A percentile compares a stretch with the other conserved stretches of the same genome.
Conservation (phyloP, 495 filamentous ascomycete species). For the Lindgomyces ingoldianus region DNA sequence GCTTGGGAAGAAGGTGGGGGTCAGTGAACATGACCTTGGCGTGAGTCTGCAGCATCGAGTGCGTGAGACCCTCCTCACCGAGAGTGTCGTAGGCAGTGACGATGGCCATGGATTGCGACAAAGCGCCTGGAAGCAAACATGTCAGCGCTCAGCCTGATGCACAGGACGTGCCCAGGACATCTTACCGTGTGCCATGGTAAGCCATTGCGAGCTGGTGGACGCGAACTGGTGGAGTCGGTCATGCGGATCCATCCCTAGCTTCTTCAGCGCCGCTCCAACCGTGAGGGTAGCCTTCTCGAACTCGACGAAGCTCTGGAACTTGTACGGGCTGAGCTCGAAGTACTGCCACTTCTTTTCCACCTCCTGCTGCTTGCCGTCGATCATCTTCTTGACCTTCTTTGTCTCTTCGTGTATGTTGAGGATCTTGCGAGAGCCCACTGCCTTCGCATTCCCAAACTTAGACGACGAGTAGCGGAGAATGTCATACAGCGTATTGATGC, state of each 20-base stretch:
- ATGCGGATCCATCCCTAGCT: constrained; percentile 71
- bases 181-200: constrained; percentile 44
- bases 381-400: constrained; percentile 95
- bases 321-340: constrained; percentile 88
- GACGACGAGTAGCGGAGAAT: constrained; percentile 75
- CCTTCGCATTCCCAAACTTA: constrained; percentile 86
- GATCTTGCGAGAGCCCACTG: constrained; percentile 75
- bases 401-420: constrained; percentile 85
- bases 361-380: constrained; percentile 85
- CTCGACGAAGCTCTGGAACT: constrained; percentile 83
- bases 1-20: constrained; percentile 74
- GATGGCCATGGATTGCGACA: constrained; percentile 91
- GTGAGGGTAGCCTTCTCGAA: constrained; percentile 76
- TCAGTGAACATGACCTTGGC: constrained; percentile 91
- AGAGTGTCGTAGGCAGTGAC: constrained; percentile 98
- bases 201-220: constrained; percentile 60
- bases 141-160: background rate
- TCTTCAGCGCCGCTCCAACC: constrained; percentile 70
- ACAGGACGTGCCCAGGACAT: background rate
- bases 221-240: constrained; percentile 87
- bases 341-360: constrained; percentile 96
- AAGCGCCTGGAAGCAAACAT: constrained; percentile 26
- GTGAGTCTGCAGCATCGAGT: constrained; percentile 85
- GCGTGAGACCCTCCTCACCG: constrained; percentile 87
- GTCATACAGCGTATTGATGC: constrained; percentile 83